Evolutionary conservation across 2,329 filamentous ascomycete genomes (phyloP).

Genomic region (Paradendryphiella salina): DNA sequence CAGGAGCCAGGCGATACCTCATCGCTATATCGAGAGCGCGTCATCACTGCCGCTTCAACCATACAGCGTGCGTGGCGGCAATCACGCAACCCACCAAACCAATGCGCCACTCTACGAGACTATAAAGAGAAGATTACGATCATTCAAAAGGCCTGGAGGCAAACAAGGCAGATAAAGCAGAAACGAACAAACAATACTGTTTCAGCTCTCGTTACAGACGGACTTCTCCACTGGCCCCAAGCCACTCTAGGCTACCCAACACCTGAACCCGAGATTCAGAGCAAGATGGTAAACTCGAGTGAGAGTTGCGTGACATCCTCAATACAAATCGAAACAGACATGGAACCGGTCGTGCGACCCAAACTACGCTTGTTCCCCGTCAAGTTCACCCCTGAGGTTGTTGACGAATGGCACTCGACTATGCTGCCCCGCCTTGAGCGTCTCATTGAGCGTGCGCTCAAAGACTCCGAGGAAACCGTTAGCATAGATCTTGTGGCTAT

Average conservation of each 20-base stretch:
- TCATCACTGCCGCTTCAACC: conserved; percentile 37
- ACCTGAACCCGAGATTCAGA: conserved; percentile 36
- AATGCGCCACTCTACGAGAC: conserved; percentile 37
- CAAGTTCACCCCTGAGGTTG: conserved; percentile 62
- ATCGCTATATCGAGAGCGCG: conserved; percentile 31
- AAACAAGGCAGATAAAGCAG: conserved; percentile 42
- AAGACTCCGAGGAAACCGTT: conserved; percentile 73
- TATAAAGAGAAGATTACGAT: conserved; percentile 47
- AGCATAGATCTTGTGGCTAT: conserved; percentile 78
- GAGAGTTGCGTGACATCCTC: conserved; percentile 34
- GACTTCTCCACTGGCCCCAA: conserved; percentile 42
- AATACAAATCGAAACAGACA: conserved; percentile 42
- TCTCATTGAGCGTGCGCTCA: conserved; percentile 70
- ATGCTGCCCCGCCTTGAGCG: conserved; percentile 74
- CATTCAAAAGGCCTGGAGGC: conserved; percentile 46
- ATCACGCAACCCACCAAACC: conserved; percentile 14
- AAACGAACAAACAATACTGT: conserved; percentile 36
- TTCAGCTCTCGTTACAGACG: conserved; percentile 37
- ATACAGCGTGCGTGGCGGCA: conserved; percentile 46
- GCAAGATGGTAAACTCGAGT: conserved; percentile 23
- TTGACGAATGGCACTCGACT: conserved; percentile 72
- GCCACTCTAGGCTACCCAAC: conserved; percentile 41
- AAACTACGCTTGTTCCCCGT: conserved; percentile 49
- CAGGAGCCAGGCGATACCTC: conserved; percentile 34
- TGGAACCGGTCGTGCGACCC: conserved; percentile 31